phyloP scores from a whole-genome alignment of 257 asterid species.

The Solanum etuberosum region DNA sequence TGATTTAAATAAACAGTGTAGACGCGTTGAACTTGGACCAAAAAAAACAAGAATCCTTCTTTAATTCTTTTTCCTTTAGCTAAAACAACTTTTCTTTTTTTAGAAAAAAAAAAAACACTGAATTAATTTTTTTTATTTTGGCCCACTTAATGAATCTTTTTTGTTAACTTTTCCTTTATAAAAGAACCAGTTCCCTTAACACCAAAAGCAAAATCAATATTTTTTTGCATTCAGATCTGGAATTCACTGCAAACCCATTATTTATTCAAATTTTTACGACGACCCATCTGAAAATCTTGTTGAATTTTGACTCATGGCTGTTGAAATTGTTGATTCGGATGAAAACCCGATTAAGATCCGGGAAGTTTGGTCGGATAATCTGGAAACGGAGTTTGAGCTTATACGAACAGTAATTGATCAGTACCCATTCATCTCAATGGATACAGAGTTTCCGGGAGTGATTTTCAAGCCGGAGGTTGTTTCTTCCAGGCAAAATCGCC shows the following conservation, averaged over 20 bases:
- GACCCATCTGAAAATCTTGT: background rate
- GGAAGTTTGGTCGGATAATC: constrained; percentile 33
- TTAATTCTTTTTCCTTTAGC: background rate
- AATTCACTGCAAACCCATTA: background rate
- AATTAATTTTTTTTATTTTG: background rate
- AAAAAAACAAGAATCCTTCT: background rate
- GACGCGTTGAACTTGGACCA: background rate
- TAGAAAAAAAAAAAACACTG: background rate
- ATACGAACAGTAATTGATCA: constrained; percentile 24
- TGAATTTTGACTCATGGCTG: background rate
- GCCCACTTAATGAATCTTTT: background rate
- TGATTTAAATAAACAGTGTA: background rate
- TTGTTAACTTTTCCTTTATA: background rate
- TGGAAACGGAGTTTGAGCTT: constrained; percentile 28
- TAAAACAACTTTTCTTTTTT: background rate
- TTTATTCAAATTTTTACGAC: background rate
- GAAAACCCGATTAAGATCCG: constrained; percentile 23
- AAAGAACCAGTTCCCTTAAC: background rate
- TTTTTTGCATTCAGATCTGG: background rate
- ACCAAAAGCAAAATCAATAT: background rate
- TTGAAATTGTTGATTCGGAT: background rate
- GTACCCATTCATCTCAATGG: constrained; percentile 34
- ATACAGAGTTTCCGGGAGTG: constrained; percentile 64
- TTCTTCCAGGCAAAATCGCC: background rate
- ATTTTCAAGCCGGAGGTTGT: constrained; percentile 25